Percentiles rank a stretch among this genome's conserved stretches.
These are phyloP conservation scores for Oxyria digyna DNA, from an alignment of 148 eudicot genomes.

Conservation along the genomic window DNA sequence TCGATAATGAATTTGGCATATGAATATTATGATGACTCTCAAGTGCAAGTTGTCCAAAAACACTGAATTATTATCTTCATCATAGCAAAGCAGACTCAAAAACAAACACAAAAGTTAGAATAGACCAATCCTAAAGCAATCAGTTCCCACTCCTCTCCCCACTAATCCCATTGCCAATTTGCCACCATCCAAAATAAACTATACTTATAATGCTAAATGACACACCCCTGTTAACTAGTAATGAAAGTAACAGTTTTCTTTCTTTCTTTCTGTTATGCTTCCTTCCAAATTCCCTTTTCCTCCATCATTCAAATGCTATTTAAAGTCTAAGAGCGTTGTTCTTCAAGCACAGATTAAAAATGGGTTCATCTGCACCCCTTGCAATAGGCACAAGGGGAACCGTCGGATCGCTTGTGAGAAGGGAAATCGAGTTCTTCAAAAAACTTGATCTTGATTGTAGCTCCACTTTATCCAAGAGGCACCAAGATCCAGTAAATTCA, in stretches of 20 bases:
- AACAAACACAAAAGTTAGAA: not conserved
- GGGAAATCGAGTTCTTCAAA: slow-evolving; percentile 70
- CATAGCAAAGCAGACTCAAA: not conserved
- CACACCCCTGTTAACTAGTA: too few relatives aligned
- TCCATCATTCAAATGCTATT: not conserved
- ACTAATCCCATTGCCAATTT: not conserved
- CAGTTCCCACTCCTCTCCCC: not conserved
- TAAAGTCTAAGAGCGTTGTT: not conserved
- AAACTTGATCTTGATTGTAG: not conserved
- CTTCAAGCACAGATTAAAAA: not conserved
- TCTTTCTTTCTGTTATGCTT: not conserved
- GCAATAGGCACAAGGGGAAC: slow-evolving; percentile 73
- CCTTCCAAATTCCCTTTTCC: not conserved
- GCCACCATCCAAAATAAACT: not conserved
- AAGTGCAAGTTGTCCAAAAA: not conserved
- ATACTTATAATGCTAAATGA: too few relatives aligned
- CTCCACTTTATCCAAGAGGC: not conserved
- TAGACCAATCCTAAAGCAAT: not conserved
- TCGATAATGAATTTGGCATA: not conserved
- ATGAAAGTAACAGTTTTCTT: not conserved
- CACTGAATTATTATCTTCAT: not conserved
- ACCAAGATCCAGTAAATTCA: slow-evolving; percentile 1
- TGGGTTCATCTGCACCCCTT: slow-evolving; percentile 4
- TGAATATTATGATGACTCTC: not conserved
- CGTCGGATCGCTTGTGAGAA: slow-evolving; percentile 61